Evolutionary conservation across 1,139 yeast species (phyloP).

Genomic region (Yamadazyma spencermartinsiae): DNA sequence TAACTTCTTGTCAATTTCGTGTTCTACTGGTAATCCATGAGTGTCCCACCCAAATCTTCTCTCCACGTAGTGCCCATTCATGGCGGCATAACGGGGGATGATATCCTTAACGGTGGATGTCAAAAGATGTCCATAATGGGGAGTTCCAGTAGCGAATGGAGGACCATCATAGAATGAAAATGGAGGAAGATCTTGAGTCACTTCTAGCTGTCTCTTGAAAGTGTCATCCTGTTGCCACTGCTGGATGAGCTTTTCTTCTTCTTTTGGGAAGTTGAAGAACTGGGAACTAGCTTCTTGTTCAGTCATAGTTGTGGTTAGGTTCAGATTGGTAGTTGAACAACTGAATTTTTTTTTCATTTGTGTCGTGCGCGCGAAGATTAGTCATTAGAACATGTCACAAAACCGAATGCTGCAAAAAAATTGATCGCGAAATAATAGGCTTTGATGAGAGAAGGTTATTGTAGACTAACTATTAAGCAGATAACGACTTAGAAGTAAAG

Average conservation of each 20-base stretch:
- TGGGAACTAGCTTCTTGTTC: slow-evolving; percentile 28
- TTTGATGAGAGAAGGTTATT: too few relatives aligned
- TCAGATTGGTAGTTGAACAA: neutral
- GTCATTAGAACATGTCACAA: too few relatives aligned
- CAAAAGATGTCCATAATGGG: slow-evolving; percentile 96
- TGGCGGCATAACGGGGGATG: slow-evolving; percentile 95
- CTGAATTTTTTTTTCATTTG: neutral
- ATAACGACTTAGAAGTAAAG: too few relatives aligned
- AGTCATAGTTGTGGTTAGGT: too few relatives aligned
- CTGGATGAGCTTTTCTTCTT: slow-evolving; percentile 77
- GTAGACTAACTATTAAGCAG: too few relatives aligned
- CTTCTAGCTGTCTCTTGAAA: slow-evolving; percentile 80
- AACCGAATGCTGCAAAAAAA: too few relatives aligned
- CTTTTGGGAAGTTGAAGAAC: slow-evolving; percentile 72
- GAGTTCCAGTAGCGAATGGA: slow-evolving; percentile 99
- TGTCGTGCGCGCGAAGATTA: too few relatives aligned
- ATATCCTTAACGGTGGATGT: slow-evolving; percentile 97
- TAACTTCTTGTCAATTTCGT: slow-evolving; percentile 95
- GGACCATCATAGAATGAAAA: slow-evolving; percentile 98
- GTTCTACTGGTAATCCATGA: slow-evolving; percentile 97
- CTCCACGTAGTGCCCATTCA: slow-evolving; percentile 95
- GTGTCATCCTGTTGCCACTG: slow-evolving; percentile 93
- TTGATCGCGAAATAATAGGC: too few relatives aligned
- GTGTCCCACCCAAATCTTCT: slow-evolving; percentile 99
- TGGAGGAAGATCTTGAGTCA: slow-evolving; percentile 81